Evolutionary conservation across 2,329 filamentous ascomycete species (phyloP), one percentile per base, ranked within the genome.

Genomic region (Stachybotrys chartarum): DNA sequence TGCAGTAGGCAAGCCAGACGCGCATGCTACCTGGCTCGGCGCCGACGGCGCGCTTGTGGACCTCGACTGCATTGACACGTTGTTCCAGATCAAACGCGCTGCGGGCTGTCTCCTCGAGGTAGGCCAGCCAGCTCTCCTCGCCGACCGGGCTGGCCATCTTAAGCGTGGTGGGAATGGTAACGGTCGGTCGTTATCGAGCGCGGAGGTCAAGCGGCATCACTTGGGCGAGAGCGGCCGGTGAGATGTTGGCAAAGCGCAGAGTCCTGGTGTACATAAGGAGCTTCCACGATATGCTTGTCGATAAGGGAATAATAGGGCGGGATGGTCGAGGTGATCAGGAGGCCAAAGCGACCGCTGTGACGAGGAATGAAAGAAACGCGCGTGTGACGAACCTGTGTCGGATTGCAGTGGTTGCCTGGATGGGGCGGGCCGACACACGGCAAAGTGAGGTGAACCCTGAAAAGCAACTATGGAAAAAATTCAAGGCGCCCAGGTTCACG

Each of bases 81-180:
- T 83, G 80, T 58, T 91, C 87, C 54, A 88, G 70, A 66, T 86
- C 73, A 66, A 75, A 67, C 66, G 86, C 75, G 72, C 77, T 73
- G 70, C 79, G 75, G 55, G 79, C 82, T 62, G 88, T 82, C 69
- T 92, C 89, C 58, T 89, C 83, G 60, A 93, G 80, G 71, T 88
- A 89, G 63, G 88, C 87, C 61, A 88, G 72, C 89, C 89, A 94
- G 68, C 81, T 81, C 56, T 88, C 84, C 75, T 94, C 89, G 64
- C 88, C 88, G 61, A 91, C 78, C 50, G 87, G 86, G 54, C 69
- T 76, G 64, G 72, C 74, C 77, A 80, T 80, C 49, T 59, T 57
- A 57, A 53, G 56, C 54, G 58, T 17, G 7, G 45, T 24, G 7
- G 16, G 8, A 8, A n/a, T 47, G 16, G 45, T 47, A 8, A n/a